Base-by-base conservation (phyloP, 768 basidiomycete species). In the Termitomyces bulborhizus region DNA sequence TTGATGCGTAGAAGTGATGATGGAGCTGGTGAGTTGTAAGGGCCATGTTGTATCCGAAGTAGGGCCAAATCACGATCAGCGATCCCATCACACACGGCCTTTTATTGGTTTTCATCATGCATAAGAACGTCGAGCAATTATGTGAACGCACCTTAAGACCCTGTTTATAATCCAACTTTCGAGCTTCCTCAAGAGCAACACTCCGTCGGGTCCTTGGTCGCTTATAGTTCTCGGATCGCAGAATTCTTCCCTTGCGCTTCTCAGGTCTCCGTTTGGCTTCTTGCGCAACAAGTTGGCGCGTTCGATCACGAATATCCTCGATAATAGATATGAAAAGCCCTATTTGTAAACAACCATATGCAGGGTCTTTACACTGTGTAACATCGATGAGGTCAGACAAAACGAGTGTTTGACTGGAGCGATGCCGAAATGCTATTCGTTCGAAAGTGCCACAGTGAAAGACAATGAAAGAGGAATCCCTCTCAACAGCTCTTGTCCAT, bases 21-120 rank as follows among this genome's bases (percentile, higher is more conserved):
- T 15, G 61, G 58, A 18, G 43, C 50, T 21, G 58, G 59, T 13
- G 63, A 64, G 37, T 56, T 56, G 37, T 51, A 54, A 11, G 40
- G 45, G 21, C 45, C 48, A 16, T 57, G 7, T 29, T 52, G 51
- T 15, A 60, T 47, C 1, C 45, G 53, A 6, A 57, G 27, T 9
- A 60, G 31, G 1, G 40, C 47, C 29, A 57, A 26, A 36, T 45
- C 21, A 42, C 56, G 59, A 13, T 27, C 2, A 12, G 24, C 31
- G 9, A 46, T 29, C 7, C 41, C 27, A 15, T 34, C 12, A n/a
- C 4, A 51, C 4, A 53, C 45, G 13, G 31, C 41, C 52, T 57
- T 24, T 37, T 2, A 27, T 24, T 39, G 3, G 16, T 0, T 13
- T 45, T n/a, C 11, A 40, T 37, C 24, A 37, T 13, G 5, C 11